These are phyloP conservation scores for Eragrostis curvula DNA, from an alignment of 176 grass and related monocot genomes.

Conservation along the genomic window DNA sequence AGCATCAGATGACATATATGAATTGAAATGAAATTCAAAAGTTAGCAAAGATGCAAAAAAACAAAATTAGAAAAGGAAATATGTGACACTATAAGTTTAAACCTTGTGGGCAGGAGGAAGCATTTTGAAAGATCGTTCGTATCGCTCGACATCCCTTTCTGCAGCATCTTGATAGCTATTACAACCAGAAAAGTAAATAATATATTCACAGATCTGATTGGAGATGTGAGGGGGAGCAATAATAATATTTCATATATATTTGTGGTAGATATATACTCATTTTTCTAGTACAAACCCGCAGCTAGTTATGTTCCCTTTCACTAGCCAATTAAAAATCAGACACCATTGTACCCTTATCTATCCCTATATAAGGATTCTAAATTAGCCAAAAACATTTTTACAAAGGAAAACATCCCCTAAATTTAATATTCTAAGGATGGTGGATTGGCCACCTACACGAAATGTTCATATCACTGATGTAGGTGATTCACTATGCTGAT, in stretches of 20 bases:
- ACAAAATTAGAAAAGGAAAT: conserved; percentile 19
- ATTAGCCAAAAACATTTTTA: neutral
- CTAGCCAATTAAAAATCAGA: conserved; percentile 3
- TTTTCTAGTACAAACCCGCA: neutral
- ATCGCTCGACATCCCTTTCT: conserved; percentile 79
- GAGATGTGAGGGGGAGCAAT: neutral
- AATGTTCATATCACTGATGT: too few relatives aligned
- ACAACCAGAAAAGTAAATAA: conserved; percentile 19
- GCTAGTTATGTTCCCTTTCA: neutral
- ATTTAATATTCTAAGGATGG: too few relatives aligned
- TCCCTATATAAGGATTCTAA: too few relatives aligned
- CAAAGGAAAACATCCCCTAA: too few relatives aligned
- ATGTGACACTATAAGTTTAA: conserved; percentile 30
- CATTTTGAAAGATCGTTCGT: conserved; percentile 84
- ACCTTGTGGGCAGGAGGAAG: conserved; percentile 89
- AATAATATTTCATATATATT: neutral
- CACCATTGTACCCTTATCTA: neutral
- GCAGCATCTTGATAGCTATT: conserved; percentile 88
- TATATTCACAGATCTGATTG: neutral
- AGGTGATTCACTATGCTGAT: too few relatives aligned
- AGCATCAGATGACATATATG: conserved; percentile 37
- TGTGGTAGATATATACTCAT: conserved; percentile 8
- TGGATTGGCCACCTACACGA: too few relatives aligned
- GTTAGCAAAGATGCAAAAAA: conserved; percentile 10
- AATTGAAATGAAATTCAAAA: conserved; percentile 35